Conservation (phyloP, 441 rosid species). For the Melastoma candidum region DNA sequence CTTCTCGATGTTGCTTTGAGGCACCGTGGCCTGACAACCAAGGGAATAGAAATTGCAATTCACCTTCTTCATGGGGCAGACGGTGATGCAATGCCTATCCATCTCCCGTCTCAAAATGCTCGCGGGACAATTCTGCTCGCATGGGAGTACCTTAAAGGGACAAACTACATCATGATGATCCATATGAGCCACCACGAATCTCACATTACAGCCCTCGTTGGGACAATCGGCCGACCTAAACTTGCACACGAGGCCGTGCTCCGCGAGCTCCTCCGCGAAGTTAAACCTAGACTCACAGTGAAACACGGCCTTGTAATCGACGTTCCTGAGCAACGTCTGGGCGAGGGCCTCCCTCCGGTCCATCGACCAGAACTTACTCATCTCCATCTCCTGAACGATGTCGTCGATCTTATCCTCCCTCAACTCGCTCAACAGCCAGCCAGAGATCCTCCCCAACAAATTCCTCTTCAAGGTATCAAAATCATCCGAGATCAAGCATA, state of each 20-base stretch:
- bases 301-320: constrained; percentile 53
- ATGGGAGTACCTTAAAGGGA: constrained; percentile 67
- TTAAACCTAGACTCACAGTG: constrained; percentile 60
- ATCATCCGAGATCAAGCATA: constrained; percentile 69
- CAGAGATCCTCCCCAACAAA: constrained; percentile 66
- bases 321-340: constrained; percentile 59
- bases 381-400: constrained; percentile 77
- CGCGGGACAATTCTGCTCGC: constrained; percentile 75
- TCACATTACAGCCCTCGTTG: constrained; percentile 58
- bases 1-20: constrained; percentile 39
- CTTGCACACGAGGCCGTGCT: constrained; percentile 39
- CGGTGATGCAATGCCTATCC: constrained; percentile 90
- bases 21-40: constrained; percentile 59
- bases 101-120: constrained; percentile 66
- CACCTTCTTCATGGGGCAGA: constrained; percentile 78
- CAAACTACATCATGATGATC: constrained; percentile 63
- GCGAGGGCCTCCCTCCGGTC: constrained; percentile 55
- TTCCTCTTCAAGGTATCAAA: constrained; percentile 68
- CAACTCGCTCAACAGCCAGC: constrained; percentile 76
- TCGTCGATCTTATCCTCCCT: constrained; percentile 88
- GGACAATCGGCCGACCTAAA: constrained; percentile 54
- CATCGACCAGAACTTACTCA: constrained; percentile 62
- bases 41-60: constrained; percentile 71
- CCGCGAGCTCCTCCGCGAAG: constrained; percentile 38
- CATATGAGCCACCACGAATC: constrained; percentile 39